Evolutionary conservation across 768 basidiomycete species (phyloP), one percentile per base, ranked within the genome.

Genomic region (Trametes sanguinea): DNA sequence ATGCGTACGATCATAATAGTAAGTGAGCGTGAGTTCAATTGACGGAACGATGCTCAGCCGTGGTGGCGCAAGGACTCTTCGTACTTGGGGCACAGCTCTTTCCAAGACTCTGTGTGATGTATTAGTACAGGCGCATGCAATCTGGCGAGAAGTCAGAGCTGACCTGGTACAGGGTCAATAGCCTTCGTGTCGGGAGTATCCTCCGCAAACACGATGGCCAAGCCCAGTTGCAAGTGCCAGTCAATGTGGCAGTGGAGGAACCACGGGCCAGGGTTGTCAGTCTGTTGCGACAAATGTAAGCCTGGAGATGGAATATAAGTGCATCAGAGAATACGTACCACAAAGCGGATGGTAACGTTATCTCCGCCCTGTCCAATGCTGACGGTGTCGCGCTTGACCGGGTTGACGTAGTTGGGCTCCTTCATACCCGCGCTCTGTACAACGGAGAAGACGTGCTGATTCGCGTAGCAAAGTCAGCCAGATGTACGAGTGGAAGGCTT

Each of bases 211-310:
- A 80, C 76, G 16, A 81, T 60, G 2, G 78, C 78, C 13, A 80
- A 71, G n/a, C 80, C 80, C 1, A 69, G 66, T 13, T 78, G 71
- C 8, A 94, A 76, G 73, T 94, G 91, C 89, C 90, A 94, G 71
- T 92, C 89, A 64, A 90, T 88, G 71, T 91, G 89, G 71, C 86
- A 93, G 73, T 91, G 90, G 67, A 92, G 81, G 65, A 93, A 73
- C 89, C 92, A 94, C 7, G 83, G 86, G 10, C 95, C 95, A 0
- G 95, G 95, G 72, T 98, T 98, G 71, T 98, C 90, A 0, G 92
- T 72, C 65, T 69, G 6, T 59, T 8, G 22, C 22, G 22, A 22
- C 22, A 22, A 22, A 22, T 22, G 22, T 22, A 22, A 22, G 22
- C 22, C 22, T 22, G 1, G 22, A 22, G 22, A 22, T 22, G 22